Evolutionary conservation across 305 asterid species (phyloP).

Genomic region (Rubia occidens): DNA sequence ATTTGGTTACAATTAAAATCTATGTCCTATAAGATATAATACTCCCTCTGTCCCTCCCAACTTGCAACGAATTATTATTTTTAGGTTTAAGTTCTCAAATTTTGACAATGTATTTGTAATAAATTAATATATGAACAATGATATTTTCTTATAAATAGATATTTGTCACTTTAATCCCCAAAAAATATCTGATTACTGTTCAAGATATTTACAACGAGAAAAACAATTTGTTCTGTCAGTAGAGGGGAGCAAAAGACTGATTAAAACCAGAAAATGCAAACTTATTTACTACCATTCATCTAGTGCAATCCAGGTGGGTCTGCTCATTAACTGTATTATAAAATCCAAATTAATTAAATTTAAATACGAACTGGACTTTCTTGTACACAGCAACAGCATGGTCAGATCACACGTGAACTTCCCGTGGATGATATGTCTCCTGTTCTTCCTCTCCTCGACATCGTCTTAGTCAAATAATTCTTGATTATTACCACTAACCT

Average conservation of each 20-base stretch:
- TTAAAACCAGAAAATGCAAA: conserved; percentile 9
- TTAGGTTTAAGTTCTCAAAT: too few species aligned
- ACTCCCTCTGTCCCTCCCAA: too few species aligned
- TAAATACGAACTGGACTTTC: conserved; percentile 9
- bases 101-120: too few species aligned
- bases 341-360: not conserved
- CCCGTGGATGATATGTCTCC: conserved; percentile 29
- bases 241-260: conserved; percentile 16
- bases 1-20: too few species aligned
- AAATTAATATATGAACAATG: too few species aligned
- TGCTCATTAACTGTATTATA: not conserved
- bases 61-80: too few species aligned
- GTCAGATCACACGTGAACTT: conserved; percentile 46
- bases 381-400: conserved; percentile 23
- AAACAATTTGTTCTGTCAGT: not conserved
- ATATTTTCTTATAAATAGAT: too few species aligned
- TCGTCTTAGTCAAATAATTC: conserved; percentile 7
- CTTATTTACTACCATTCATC: not conserved
- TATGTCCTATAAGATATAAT: too few species aligned
- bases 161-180: not conserved
- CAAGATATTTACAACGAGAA: not conserved
- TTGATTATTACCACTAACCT: conserved; percentile 2
- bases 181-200: not conserved
- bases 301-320: conserved; percentile 11
- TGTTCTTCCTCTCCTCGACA: conserved; percentile 35